phyloP scores from a whole-genome alignment of 2,329 filamentous ascomycete species.

The Passalora sequoiae region DNA sequence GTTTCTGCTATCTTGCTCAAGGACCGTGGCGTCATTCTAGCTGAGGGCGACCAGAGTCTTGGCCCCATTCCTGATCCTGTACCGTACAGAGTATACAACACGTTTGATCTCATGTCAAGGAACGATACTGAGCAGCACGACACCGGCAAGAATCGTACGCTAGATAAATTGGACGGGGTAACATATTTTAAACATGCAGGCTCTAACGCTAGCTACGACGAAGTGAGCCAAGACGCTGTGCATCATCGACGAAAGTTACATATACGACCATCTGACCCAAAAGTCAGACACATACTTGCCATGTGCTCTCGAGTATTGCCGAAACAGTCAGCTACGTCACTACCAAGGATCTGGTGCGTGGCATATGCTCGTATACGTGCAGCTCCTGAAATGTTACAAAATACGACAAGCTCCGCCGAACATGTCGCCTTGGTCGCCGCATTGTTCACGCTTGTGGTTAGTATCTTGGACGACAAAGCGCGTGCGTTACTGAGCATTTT shows the following conservation, averaged over 20 bases:
- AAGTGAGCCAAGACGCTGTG: conserved; percentile 22
- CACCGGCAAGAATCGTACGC: conserved; percentile 27
- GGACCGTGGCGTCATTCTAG: conserved; percentile 23
- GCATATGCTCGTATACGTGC: conserved; percentile 21
- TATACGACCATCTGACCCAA: conserved; percentile 22
- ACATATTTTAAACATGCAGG: conserved; percentile 20
- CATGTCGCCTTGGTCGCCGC: conserved; percentile 40
- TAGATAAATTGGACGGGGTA: conserved; percentile 14
- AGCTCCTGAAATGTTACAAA: conserved; percentile 11
- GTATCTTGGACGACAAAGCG: conserved; percentile 27
- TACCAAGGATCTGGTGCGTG: conserved; percentile 30
- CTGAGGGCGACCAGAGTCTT: conserved; percentile 16
- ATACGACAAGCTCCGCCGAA: conserved; percentile 20
- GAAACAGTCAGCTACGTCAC: conserved; percentile 16
- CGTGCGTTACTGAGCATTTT: conserved; percentile 25
- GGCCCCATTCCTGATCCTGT: conserved; percentile 22
- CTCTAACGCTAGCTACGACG: conserved; percentile 22
- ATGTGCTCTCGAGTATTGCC: conserved; percentile 29
- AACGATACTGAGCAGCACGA: conserved; percentile 15
- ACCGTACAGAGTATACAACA: conserved; percentile 24
- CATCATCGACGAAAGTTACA: conserved; percentile 29
- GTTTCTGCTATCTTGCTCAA: conserved; percentile 22
- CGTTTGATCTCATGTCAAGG: conserved; percentile 8
- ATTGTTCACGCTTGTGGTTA: conserved; percentile 36
- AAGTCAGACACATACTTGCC: conserved; percentile 24